Evolutionary conservation across 2,329 filamentous ascomycete species (phyloP).

Genomic region (Phaeosphaeria sp.): DNA sequence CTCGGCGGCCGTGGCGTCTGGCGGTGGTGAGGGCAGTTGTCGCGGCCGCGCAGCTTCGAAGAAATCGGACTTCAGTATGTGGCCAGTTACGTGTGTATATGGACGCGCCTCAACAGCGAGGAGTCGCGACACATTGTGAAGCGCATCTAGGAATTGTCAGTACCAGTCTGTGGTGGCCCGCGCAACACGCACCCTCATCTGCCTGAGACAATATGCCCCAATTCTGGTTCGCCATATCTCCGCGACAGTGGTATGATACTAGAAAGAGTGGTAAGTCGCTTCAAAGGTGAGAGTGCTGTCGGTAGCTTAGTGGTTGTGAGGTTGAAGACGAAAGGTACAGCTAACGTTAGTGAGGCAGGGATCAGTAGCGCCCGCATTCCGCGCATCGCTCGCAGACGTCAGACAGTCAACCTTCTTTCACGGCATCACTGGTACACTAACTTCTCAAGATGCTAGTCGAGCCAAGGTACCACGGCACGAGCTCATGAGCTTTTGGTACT

Average conservation of each 20-base stretch:
- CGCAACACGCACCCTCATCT: constrained; percentile 62
- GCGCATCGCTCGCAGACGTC: constrained; percentile 16
- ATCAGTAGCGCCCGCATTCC: constrained; percentile 4
- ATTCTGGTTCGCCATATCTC: constrained; percentile 53
- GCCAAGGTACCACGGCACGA: background rate
- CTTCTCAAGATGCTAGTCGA: background rate
- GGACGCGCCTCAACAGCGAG: constrained; percentile 91
- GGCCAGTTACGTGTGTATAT: constrained; percentile 86
- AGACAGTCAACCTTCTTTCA: constrained; percentile 10
- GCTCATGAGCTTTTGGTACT: background rate
- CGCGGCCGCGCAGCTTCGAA: constrained; percentile 65
- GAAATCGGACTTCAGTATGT: constrained; percentile 73
- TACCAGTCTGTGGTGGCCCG: background rate
- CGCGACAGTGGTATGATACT: background rate
- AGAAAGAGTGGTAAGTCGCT: background rate
- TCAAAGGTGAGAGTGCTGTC: background rate
- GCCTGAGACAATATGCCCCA: constrained; percentile 76
- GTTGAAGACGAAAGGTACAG: constrained; percentile 3
- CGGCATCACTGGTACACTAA: background rate
- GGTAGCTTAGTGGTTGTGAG: constrained; percentile 7
- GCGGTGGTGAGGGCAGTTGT: constrained; percentile 70
- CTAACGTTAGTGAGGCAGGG: background rate
- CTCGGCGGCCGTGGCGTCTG: constrained; percentile 60
- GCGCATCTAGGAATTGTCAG: constrained; percentile 64
- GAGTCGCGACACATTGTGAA: constrained; percentile 81